Conservation (phyloP, 2,329 filamentous ascomycete species). For the Xenoacremonium recifei region DNA sequence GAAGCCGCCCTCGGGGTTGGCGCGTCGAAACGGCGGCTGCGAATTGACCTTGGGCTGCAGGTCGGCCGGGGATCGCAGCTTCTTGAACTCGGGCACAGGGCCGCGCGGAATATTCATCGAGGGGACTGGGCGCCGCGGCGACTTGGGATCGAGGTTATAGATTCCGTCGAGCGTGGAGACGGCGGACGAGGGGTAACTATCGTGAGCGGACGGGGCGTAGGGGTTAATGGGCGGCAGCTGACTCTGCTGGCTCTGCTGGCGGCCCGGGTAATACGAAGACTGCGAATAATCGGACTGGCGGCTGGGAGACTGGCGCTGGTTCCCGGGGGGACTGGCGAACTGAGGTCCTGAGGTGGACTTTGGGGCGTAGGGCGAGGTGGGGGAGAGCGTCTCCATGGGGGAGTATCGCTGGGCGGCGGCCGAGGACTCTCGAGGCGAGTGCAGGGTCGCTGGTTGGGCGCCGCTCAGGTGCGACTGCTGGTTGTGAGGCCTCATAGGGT, state of each 20-base stretch:
- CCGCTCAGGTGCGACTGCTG: constrained; percentile 70
- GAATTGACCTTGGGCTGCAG: constrained; percentile 79
- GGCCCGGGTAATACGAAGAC: constrained; percentile 56
- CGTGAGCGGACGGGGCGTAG: constrained; percentile 61
- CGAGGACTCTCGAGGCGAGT: constrained; percentile 70
- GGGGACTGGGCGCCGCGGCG: constrained; percentile 53
- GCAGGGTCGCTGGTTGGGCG: constrained; percentile 57
- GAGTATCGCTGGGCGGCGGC: constrained; percentile 89
- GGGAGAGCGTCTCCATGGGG: constrained; percentile 85
- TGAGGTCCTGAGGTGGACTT: constrained; percentile 60
- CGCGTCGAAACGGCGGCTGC: constrained; percentile 88
- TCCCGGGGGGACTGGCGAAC: constrained; percentile 49
- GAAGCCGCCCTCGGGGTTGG: constrained; percentile 95
- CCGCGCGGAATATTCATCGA: constrained; percentile 53
- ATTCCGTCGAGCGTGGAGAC: constrained; percentile 70
- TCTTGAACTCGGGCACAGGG: constrained; percentile 84
- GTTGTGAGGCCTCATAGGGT: constrained; percentile 74
- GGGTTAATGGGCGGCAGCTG: constrained; percentile 72
- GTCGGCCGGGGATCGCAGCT: constrained; percentile 69
- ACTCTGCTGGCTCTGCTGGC: constrained; percentile 58
- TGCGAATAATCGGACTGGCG: constrained; percentile 62
- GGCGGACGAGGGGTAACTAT: constrained; percentile 71
- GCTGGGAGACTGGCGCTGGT: constrained; percentile 75
- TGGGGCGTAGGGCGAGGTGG: constrained; percentile 72
- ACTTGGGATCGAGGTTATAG: constrained; percentile 56